Percentiles rank a stretch among this genome's conserved stretches.
phyloP scores from a whole-genome alignment of 164 flowering plant genomes.

The Stephania cephalantha region DNA sequence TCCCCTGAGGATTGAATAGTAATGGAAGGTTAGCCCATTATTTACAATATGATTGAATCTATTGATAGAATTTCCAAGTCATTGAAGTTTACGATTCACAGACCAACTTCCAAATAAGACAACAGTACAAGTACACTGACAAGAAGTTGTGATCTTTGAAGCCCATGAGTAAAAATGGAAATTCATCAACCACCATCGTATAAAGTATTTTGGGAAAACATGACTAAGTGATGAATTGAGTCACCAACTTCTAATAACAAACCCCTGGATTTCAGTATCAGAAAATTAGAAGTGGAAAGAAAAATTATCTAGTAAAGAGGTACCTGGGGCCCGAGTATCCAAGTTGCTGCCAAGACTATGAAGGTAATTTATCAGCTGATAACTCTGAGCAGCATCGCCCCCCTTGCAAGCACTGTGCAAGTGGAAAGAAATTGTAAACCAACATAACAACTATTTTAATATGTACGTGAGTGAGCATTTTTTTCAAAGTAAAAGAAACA shows the following conservation, averaged over 20 bases:
- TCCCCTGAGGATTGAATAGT: no score
- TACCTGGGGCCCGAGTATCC: neutral
- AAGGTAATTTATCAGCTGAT: neutral
- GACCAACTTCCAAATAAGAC: no score
- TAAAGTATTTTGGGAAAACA: neutral
- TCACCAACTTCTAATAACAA: neutral
- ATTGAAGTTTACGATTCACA: no score
- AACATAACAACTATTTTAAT: neutral
- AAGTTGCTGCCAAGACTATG: neutral
- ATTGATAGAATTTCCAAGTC: no score
- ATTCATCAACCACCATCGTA: neutral
- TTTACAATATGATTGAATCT: no score
- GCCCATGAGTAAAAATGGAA: neutral
- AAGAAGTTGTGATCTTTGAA: neutral
- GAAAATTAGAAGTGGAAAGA: neutral
- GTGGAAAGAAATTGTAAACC: slow-evolving; percentile 1
- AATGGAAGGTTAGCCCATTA: no score
- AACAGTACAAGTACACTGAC: neutral
- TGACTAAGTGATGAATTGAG: neutral
- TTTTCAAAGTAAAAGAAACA: neutral
- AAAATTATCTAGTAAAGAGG: neutral
- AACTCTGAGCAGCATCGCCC: neutral
- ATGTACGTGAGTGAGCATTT: neutral
- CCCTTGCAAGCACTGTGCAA: neutral
- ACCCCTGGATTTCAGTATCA: neutral